Conservation (phyloP, 257 asterid species). For the Echites panduratus region DNA sequence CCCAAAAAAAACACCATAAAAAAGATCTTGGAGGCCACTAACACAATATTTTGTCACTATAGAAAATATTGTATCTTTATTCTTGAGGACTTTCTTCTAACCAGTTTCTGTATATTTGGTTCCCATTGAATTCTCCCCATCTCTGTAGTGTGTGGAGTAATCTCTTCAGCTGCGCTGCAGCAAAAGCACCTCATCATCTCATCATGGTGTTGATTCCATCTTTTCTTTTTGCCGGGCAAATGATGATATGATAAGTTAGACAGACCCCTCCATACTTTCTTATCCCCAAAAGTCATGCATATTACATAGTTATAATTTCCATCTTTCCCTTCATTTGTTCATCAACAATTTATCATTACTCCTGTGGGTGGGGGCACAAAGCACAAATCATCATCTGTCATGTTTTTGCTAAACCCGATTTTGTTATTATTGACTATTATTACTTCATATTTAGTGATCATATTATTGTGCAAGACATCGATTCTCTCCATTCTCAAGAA, state of each 20-base stretch:
- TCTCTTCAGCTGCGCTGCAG: background rate
- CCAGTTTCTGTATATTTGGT: background rate
- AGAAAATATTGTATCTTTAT: too few species aligned
- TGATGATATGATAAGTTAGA: background rate
- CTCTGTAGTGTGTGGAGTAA: background rate
- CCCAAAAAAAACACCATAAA: too few species aligned
- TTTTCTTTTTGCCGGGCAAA: background rate
- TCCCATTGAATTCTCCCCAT: background rate
- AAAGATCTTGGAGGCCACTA: too few species aligned
- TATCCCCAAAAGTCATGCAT: background rate
- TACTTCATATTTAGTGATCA: slow-evolving; percentile 23
- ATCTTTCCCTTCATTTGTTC: background rate
- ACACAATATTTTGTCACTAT: too few species aligned
- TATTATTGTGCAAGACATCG: slow-evolving; percentile 47
- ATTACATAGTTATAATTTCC: too few species aligned
- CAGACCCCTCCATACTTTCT: background rate
- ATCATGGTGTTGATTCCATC: background rate
- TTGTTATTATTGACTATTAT: slow-evolving; percentile 29
- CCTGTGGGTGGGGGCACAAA: background rate
- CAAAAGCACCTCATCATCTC: background rate
- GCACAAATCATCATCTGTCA: slow-evolving; percentile 27
- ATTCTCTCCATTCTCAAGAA: slow-evolving; percentile 36
- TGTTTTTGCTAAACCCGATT: slow-evolving; percentile 37
- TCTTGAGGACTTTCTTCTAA: too few species aligned
- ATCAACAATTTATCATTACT: background rate